Evolutionary conservation across 768 basidiomycete genomes (phyloP).

Genomic region (Fistulinella prunicolor): DNA sequence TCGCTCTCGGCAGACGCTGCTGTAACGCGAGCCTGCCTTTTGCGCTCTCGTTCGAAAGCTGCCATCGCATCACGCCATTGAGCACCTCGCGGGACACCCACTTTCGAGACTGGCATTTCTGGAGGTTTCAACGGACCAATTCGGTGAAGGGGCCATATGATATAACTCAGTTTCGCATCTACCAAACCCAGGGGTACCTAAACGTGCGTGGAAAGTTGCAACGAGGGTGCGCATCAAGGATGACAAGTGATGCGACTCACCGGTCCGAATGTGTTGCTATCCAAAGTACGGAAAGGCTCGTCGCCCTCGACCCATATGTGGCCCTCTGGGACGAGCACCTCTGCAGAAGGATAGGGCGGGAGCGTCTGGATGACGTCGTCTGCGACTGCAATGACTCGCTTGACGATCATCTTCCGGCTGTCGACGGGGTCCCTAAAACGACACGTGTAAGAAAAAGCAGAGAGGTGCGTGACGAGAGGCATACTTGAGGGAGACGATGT

Average conservation of each 20-base stretch:
- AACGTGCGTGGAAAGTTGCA: neutral
- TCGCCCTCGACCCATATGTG: slow-evolving; percentile 72
- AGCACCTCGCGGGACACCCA: slow-evolving; percentile 20
- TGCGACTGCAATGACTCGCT: slow-evolving; percentile 61
- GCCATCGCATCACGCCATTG: slow-evolving; percentile 29
- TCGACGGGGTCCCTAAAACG: slow-evolving; percentile 59
- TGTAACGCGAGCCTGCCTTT: slow-evolving; percentile 23
- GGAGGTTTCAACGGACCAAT: slow-evolving; percentile 36
- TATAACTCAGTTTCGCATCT: slow-evolving; percentile 46
- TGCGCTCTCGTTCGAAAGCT: slow-evolving; percentile 30
- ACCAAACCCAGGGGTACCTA: slow-evolving; percentile 46
- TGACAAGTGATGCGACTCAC: slow-evolving; percentile 35
- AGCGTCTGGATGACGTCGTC: slow-evolving; percentile 65
- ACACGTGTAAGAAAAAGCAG: neutral
- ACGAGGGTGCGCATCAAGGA: neutral
- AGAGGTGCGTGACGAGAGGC: neutral
- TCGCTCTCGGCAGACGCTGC: neutral
- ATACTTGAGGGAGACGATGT: slow-evolving; percentile 64
- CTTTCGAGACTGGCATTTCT: slow-evolving; percentile 15
- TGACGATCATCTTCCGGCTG: slow-evolving; percentile 52
- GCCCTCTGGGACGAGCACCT: slow-evolving; percentile 55
- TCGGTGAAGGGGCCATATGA: slow-evolving; percentile 53
- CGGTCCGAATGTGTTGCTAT: slow-evolving; percentile 72
- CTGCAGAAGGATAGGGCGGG: slow-evolving; percentile 59
- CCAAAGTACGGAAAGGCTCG: slow-evolving; percentile 46